Base-by-base conservation (phyloP, 345 rosid species). In the Geranium brycei region DNA sequence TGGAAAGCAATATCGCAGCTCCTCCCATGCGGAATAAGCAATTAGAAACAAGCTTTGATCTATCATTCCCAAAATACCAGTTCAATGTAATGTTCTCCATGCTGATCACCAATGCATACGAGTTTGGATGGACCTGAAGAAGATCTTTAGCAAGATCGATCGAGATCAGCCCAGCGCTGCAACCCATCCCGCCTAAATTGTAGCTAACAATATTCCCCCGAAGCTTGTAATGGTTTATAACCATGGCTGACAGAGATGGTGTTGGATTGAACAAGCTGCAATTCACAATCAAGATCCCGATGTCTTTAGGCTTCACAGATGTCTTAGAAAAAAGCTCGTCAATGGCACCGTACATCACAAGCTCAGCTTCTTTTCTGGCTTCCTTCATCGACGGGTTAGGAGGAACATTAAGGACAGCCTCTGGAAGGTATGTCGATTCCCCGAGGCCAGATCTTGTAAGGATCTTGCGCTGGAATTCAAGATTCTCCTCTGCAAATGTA, bases 171-270 rank as follows among this genome's bases (percentile, higher is more conserved):
- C 87, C 83, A 0, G 87, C 87, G 28, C 87, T 83, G 64, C 87
- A 83, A 12, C 87, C 87, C 87, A 83, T 83, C n/a, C 87, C 87
- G 59, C 87, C 87, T 60, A 83, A 78, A 63, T 80, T 83, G 61
- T 77, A 80, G 68, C 83, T 83, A 13, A 74, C 61, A 32, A 78
- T 80, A 57, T 83, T 83, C 5, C 87, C 87, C 47, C 87, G 75
- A 55, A 83, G 80, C 80, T 80, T 83, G 68, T 80, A 83, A 30
- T 78, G 79, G 60, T 83, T 83, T 3, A 83, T 73, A 59, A 83
- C 66, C 83, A 83, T 80, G 3, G 85, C 87, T 7, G 87, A 83
- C 1, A 83, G 59, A 6, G 87, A 83, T 62, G 85, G 87, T 0
- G 87, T 80, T 4, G 87, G 87, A 41, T 83, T 83, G 64, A 83